These are phyloP conservation scores for Chrysosporium queenslandicum DNA, from an alignment of 2,329 filamentous ascomycete species.

Conservation along the genomic window DNA sequence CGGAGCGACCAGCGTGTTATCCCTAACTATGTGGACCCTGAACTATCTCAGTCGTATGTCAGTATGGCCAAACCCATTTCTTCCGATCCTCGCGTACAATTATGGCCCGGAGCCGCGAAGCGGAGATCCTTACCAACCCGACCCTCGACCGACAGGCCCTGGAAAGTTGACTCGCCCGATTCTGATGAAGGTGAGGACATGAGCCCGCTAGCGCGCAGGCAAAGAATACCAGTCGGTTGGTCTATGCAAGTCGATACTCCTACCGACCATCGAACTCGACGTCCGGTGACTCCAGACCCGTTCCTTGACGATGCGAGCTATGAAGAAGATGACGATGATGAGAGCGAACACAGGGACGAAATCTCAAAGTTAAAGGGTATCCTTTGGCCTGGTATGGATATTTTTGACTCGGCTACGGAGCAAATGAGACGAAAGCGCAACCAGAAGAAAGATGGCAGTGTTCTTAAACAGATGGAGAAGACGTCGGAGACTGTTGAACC, in stretches of 20 bases:
- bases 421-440: conserved; percentile 42
- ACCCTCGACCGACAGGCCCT: conserved; percentile 3
- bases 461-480: conserved; percentile 39
- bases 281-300: conserved; percentile 16
- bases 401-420: conserved; percentile 43
- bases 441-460: conserved; percentile 42
- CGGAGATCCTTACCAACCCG: conserved; percentile 3
- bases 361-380: conserved; percentile 39
- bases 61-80: background rate
- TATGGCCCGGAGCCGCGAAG: conserved; percentile 7
- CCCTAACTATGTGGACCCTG: conserved; percentile 16
- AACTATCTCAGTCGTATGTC: conserved; percentile 15
- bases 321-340: conserved; percentile 20
- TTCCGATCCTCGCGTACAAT: conserved; percentile 8
- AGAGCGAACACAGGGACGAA: conserved; percentile 25
- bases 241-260: background rate
- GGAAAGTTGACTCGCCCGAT: conserved; percentile 13
- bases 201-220: conserved; percentile 15
- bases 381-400: conserved; percentile 43
- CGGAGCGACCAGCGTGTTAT: conserved; percentile 4
- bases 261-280: background rate
- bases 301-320: conserved; percentile 19
- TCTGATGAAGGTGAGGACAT: conserved; percentile 14
- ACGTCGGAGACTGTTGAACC: conserved; percentile 38
- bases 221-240: background rate